A percentile compares a stretch with the other conserved stretches of the same genome.
Evolutionary conservation across 75 land plant genomes (phyloP).

Genomic region (Sequoiadendron giganteum): DNA sequence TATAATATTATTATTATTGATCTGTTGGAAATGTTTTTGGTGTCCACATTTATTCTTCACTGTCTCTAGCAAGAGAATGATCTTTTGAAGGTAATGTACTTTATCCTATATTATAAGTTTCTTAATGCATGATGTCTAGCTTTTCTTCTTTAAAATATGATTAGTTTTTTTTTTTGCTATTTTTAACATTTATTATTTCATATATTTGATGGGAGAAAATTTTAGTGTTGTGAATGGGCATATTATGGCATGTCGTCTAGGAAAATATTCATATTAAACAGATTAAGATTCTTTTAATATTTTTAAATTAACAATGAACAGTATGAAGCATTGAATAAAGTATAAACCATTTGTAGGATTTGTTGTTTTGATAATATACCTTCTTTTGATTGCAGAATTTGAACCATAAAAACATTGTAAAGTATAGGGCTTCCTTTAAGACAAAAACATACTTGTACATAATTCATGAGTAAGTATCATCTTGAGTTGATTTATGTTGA

Average conservation of each 20-base stretch:
- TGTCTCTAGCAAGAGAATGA: conserved; percentile 94
- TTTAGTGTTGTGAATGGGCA: background rate
- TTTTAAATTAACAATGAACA: background rate
- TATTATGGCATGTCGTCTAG: background rate
- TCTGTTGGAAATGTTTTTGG: conserved; percentile 11
- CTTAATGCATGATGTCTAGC: background rate
- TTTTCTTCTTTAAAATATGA: background rate
- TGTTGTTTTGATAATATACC: background rate
- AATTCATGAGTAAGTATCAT: conserved; percentile 87
- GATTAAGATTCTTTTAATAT: background rate
- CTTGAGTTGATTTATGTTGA: background rate
- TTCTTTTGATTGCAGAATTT: conserved; percentile 64
- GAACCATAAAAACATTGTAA: conserved; percentile 97
- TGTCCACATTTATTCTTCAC: background rate
- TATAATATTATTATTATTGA: background rate
- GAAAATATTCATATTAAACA: background rate
- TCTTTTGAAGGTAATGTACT: conserved; percentile 72
- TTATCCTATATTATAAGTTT: background rate
- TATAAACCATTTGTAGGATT: background rate
- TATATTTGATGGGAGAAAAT: background rate
- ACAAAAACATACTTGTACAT: conserved; percentile 91
- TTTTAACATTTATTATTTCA: background rate
- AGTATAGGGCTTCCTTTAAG: conserved; percentile 90
- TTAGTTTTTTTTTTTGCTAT: background rate
- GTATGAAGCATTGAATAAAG: background rate